A percentile compares a stretch with the other conserved stretches of the same genome.
Conservation (phyloP, 1,284 basidiomycete genomes). For the Marasmius oreades region DNA sequence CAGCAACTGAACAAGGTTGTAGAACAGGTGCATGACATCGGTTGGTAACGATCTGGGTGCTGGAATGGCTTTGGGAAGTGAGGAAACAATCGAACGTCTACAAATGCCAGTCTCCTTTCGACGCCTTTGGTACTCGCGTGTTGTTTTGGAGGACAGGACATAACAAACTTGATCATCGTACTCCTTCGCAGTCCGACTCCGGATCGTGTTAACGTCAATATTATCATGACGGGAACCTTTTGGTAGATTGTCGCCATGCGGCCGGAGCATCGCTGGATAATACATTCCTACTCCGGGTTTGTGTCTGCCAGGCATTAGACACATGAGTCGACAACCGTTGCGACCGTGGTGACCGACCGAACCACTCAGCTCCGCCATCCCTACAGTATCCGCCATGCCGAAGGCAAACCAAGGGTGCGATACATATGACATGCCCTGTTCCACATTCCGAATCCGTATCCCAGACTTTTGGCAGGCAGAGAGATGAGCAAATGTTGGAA, state of each 20-base stretch:
- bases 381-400: conserved; percentile 22
- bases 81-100: background rate
- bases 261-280: conserved; percentile 11
- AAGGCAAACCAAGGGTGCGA: conserved; percentile 15
- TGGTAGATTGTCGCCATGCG: background rate
- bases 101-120: background rate
- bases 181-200: background rate
- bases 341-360: conserved; percentile 31
- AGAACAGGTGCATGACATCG: conserved; percentile 28
- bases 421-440: background rate
- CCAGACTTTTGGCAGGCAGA: conserved; percentile 21
- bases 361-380: conserved; percentile 27
- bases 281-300: conserved; percentile 9
- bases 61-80: background rate
- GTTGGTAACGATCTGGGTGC: conserved; percentile 11
- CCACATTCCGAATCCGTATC: conserved; percentile 27
- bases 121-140: background rate
- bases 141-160: background rate
- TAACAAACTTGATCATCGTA: background rate
- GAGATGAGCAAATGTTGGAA: conserved; percentile 31
- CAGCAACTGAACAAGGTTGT: conserved; percentile 23
- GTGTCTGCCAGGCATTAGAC: conserved; percentile 9
- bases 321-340: conserved; percentile 25
- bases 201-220: background rate
- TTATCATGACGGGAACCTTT: background rate